Base-by-base conservation (phyloP, 2,329 filamentous ascomycete genomes). In the Colletotrichum abscissum region DNA sequence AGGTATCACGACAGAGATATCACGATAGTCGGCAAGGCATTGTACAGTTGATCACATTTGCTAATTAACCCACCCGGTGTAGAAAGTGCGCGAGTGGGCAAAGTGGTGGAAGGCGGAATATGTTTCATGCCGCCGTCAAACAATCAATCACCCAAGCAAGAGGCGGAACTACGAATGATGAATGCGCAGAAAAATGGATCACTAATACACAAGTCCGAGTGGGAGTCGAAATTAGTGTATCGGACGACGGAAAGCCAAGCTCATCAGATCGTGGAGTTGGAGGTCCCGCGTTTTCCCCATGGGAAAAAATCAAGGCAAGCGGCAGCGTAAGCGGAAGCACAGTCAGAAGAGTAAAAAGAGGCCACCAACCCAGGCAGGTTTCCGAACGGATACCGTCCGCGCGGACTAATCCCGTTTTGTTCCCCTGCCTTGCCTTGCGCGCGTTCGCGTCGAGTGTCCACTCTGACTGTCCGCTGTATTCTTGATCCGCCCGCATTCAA, bases 221-320 rank as follows among this genome's bases (percentile, higher is more conserved):
- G 46, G 33, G 55, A 42, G 38, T 42, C 38, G 38, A 42, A 14
- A 42, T 54, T 60, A 70, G 60, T 38, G 55, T 73, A 72, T 73
- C 67, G 67, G 5, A 42, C 38, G 38, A 42, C 38, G 38, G 35
- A 26, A 66, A 65, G 70, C 67, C 70, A 73, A 73, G 70, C 67
- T 19, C 38, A 38, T 60, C 55, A 68, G 69, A 72, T 72, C 69
- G 69, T 72, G 69, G 65, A 72, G 70, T 65, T 69, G 58, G 49
- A 24, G 38, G 38, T 7, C 38, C 38, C 38, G 38, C 38, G 38
- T 30, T 57, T 70, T 70, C 70, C 70, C 70, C 70, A 70, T 65
- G 70, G 70, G 69, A 67, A 65, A 73, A 42, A 26, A 26, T 5
- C 38, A 54, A 57, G 14, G 63, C 22, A 30, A 38, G 33, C 33